A percentile compares a stretch with the other conserved stretches of the same genome.
Evolutionary conservation across 2,329 filamentous ascomycete genomes (phyloP).

Genomic region (Sphaerulina populicola): DNA sequence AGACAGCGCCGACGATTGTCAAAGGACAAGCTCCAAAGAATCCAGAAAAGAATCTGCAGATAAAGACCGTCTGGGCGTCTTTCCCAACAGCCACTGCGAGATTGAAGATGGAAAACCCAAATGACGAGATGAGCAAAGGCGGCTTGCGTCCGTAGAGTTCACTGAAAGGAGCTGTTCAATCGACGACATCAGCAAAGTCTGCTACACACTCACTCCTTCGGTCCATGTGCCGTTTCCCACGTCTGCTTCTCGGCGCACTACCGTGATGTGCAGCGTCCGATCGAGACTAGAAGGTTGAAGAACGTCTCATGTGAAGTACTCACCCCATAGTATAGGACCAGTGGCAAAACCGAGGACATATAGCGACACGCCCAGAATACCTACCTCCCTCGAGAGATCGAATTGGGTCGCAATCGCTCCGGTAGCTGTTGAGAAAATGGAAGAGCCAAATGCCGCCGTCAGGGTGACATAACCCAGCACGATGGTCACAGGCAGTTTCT

Average conservation of each 20-base stretch:
- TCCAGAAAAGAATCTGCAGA: constrained; percentile 34
- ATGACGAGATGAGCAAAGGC: constrained; percentile 29
- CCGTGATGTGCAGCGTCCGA: no score
- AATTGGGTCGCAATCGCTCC: constrained; percentile 37
- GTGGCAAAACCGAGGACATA: constrained; percentile 37
- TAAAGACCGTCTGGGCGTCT: constrained; percentile 34
- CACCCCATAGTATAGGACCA: constrained; percentile 36
- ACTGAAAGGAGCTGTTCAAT: constrained; percentile 39
- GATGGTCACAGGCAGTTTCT: constrained; percentile 59
- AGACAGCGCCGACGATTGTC: constrained; percentile 45
- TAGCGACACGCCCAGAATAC: constrained; percentile 33
- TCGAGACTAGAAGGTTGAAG: no score
- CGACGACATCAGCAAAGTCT: no score
- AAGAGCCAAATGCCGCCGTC: constrained; percentile 55
- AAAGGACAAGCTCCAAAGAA: constrained; percentile 36
- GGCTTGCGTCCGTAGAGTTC: constrained; percentile 33
- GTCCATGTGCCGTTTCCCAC: no score
- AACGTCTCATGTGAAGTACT: no score
- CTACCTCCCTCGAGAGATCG: constrained; percentile 36
- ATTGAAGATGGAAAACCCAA: constrained; percentile 40
- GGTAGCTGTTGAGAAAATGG: constrained; percentile 37
- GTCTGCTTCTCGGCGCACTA: no score
- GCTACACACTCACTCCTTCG: no score
- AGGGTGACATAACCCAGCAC: constrained; percentile 67
- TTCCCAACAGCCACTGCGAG: constrained; percentile 38